Conservation (phyloP, 2,329 filamentous ascomycete species). For the Teratosphaeria zuluensis region DNA sequence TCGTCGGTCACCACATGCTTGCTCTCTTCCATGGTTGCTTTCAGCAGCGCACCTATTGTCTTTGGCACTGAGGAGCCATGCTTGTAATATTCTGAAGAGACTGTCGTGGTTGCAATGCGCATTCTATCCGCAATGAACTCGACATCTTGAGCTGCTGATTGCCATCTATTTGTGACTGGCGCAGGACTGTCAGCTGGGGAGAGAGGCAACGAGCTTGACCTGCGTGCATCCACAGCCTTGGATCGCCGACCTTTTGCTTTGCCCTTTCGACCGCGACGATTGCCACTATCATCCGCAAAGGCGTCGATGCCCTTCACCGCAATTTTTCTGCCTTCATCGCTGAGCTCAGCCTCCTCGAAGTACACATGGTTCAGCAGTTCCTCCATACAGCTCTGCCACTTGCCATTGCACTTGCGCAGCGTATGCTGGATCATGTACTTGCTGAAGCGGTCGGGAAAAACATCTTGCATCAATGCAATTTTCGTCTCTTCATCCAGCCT, state of each 20-base stretch:
- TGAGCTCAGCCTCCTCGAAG: slow-evolving; percentile 56
- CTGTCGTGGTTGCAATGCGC: slow-evolving; percentile 35
- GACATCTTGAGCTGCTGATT: slow-evolving; percentile 46
- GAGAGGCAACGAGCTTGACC: slow-evolving; percentile 16
- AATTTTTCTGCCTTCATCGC: slow-evolving; percentile 33
- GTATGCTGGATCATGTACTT: slow-evolving; percentile 56
- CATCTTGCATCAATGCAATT: slow-evolving; percentile 50
- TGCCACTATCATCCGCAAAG: slow-evolving; percentile 54
- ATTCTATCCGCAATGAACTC: slow-evolving; percentile 50
- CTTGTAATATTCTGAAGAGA: slow-evolving; percentile 50
- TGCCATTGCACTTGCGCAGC: slow-evolving; percentile 56
- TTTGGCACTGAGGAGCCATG: slow-evolving; percentile 46
- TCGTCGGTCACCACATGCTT: slow-evolving; percentile 30
- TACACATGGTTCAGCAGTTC: slow-evolving; percentile 70
- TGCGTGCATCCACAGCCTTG: slow-evolving; percentile 20
- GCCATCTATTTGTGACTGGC: slow-evolving; percentile 46
- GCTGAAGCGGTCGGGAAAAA: slow-evolving; percentile 60
- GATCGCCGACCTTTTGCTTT: slow-evolving; percentile 33
- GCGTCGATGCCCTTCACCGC: slow-evolving; percentile 68
- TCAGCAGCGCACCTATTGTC: slow-evolving; percentile 48
- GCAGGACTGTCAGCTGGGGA: slow-evolving; percentile 15
- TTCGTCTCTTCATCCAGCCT: slow-evolving; percentile 52
- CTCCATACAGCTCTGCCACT: slow-evolving; percentile 64
- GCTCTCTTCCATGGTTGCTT: slow-evolving; percentile 35
- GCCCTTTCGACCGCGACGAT: slow-evolving; percentile 34